Base-by-base conservation (phyloP, 2,329 filamentous ascomycete genomes). In the Macrophomina pseudophaseolina region DNA sequence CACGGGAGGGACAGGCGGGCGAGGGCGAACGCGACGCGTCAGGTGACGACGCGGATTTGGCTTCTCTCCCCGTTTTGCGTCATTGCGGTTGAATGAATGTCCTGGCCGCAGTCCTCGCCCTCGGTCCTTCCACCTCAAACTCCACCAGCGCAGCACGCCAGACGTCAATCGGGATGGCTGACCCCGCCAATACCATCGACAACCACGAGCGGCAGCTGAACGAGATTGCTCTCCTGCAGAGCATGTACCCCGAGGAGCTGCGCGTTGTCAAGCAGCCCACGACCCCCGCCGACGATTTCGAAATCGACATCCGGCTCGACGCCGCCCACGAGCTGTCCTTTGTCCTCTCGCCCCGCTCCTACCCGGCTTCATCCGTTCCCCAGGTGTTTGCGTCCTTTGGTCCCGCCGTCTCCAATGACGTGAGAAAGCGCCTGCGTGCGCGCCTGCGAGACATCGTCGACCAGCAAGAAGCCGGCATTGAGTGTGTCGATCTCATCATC, bases 401-500 rank as follows among this genome's bases (percentile, higher is more conserved):
- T 28, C 16, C 44, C 30, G 52, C 42, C 7, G 44, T 65, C 18
- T 4, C 30, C 3, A 65, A 65, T 30, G 42, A 42, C 12, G 42
- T n/a, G 9, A 35, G 64, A 14, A 52, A 38, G 14, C 32, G 46
- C 5, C 23, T 65, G 6, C 64, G 64, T 12, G 52, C 64, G 7
- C 6, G 12, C 6, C 7, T 65, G 33, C 52, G 64, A 12, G 64
- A 59, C 0, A 59, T 65, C 35, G 44, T 59, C 7, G 46, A 54
- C 2, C 28, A 38, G 18, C 64, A 66, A 23, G 64, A 60, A 33
- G 46, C 48, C 14, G 64, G 56, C 1, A 62, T 62, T 35, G 54
- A 66, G 28, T 62, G 64, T 16, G 64, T 66, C 12, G 64, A 66
- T n/a, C 56, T 62, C n/a, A 62, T 66, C 23, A 48, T 66, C 30